Evolutionary conservation across 2,329 filamentous ascomycete genomes (phyloP).

Genomic region (Plenodomus tracheiphilus): DNA sequence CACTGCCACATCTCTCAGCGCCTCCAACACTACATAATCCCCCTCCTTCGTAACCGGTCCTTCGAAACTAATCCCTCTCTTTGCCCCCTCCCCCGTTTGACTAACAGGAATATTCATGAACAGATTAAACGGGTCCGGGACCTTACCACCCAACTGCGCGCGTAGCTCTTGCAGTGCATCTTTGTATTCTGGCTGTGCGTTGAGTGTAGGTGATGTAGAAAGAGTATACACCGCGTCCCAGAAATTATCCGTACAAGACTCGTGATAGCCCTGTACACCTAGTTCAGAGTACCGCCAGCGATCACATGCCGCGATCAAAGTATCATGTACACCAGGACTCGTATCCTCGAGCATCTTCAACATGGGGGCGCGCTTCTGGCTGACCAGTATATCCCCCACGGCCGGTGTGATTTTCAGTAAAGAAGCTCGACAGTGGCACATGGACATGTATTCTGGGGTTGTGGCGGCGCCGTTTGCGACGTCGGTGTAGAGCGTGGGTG

Average conservation of each 20-base stretch:
- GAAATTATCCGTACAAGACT: constrained; percentile 44
- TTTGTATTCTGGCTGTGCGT: constrained; percentile 10
- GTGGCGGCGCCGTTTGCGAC: constrained; percentile 31
- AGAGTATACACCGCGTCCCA: constrained; percentile 36
- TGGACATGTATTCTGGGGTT: constrained; percentile 40
- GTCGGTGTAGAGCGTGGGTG: constrained; percentile 24
- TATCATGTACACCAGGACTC: constrained; percentile 40
- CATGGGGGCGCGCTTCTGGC: constrained; percentile 39
- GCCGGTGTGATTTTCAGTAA: constrained; percentile 32
- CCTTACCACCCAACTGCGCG: constrained; percentile 26
- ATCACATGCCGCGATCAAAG: constrained; percentile 43
- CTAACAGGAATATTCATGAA: constrained; percentile 52
- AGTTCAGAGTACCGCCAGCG: constrained; percentile 40
- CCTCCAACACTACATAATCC: constrained; percentile 50
- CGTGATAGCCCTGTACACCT: constrained; percentile 37
- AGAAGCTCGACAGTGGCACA: constrained; percentile 41
- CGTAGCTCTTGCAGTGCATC: constrained; percentile 26
- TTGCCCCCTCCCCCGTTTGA: constrained; percentile 44
- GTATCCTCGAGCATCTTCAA: constrained; percentile 41
- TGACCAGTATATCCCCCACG: constrained; percentile 36
- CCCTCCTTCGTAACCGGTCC: constrained; percentile 46
- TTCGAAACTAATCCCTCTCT: constrained; percentile 44
- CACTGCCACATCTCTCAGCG: constrained; percentile 51
- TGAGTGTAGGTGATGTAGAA: constrained; percentile 6
- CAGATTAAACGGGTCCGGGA: constrained; percentile 42